Evolutionary conservation across 2,329 filamentous ascomycete species (phyloP), one percentile per base, ranked within the genome.

Genomic region (Macroventuria anomochaeta): DNA sequence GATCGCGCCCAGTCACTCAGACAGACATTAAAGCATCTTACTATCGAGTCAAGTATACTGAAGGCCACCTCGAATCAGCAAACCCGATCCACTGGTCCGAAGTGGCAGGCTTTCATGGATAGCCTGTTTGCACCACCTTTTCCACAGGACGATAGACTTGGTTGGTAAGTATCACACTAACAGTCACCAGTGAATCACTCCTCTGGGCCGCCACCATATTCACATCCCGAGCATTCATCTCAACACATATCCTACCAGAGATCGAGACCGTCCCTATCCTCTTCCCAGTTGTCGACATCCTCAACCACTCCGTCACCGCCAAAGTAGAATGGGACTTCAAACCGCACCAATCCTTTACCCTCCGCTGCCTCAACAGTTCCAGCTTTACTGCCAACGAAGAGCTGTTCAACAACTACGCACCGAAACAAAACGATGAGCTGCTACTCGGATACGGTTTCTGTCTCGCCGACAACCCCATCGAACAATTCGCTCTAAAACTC

Each of bases 401-500:
- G 55, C 65, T 83, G 2, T 80, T 74, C 68, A 83, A 83, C 63
- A 83, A 83, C 59, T 83, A 83, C 49, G 81, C 77, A 0, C 76
- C 80, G 1, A 83, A 83, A 58, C 71, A 76, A 5, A 83, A 83
- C 43, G 80, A 81, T 56, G 80, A 83, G 60, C 67, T 83, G 2
- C 68, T 83, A 2, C 75, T 81, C 38, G 80, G 81, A 3, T 83
- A 83, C 51, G 81, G 81, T 3, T 83, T 83, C 65, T 79, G 76
- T 53, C 71, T 81, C 12, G 63, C 67, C 5, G 58, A 77, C 34
- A 83, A 82, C 32, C 77, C 77, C 0, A 73, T 77, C 33, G 81
- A 83, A 58, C 72, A 75, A 40, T 75, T 80, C 7, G 67, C 77
- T 7, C 61, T 81, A 36, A 75, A 76, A 17, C 68, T 80, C 8